phyloP scores from a whole-genome alignment of 441 rosid species.

The Pelargonium australe region DNA sequence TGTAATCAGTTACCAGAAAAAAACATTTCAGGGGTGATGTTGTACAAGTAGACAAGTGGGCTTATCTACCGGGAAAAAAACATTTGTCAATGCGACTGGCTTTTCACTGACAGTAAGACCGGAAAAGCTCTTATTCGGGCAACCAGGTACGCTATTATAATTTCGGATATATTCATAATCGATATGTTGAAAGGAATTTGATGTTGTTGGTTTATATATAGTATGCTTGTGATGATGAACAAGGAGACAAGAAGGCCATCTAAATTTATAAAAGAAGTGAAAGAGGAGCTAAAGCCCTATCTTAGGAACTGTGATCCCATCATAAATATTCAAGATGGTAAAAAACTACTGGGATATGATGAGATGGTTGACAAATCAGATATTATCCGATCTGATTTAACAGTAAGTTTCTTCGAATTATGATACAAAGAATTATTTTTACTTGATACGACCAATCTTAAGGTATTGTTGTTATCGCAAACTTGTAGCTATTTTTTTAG shows the following conservation, averaged over 20 bases:
- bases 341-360: constrained; percentile 20
- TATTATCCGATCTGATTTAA: constrained; percentile 18
- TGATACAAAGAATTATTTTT: no score
- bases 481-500: no score
- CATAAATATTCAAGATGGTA: constrained; percentile 16
- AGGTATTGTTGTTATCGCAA: no score
- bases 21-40: no score
- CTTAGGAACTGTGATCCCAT: constrained; percentile 19
- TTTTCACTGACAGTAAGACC: constrained; percentile 25
- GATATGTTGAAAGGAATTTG: no score
- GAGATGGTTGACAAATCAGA: constrained; percentile 24
- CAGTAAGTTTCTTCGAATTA: constrained; percentile 25
- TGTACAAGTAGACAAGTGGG: no score
- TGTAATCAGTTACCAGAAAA: no score
- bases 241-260: constrained; percentile 34
- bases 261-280: constrained; percentile 26
- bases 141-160: background rate
- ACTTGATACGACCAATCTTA: no score
- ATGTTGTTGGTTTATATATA: constrained; percentile 23
- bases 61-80: constrained; percentile 21
- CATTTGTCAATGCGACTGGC: constrained; percentile 26
- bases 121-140: constrained; percentile 29
- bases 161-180: no score
- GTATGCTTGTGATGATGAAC: constrained; percentile 31
- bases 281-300: constrained; percentile 25